phyloP scores from a whole-genome alignment of 352 stramenopile species.

The Discostella stelligera region DNA sequence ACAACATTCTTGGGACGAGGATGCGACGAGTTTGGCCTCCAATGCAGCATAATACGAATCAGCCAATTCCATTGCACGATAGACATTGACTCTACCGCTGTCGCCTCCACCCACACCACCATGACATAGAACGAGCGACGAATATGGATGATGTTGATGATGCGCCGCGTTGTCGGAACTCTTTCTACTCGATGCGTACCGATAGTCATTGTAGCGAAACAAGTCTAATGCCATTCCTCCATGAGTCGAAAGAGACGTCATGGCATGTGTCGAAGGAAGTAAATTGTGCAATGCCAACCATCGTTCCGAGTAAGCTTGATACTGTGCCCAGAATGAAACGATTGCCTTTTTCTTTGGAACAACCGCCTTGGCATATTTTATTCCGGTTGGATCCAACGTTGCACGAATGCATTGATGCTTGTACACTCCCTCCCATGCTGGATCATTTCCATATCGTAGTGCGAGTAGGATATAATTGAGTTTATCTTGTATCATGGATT shows the following conservation, averaged over 20 bases:
- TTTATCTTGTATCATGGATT: constrained; percentile 54
- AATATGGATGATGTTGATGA: constrained; percentile 43
- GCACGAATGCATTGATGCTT: constrained; percentile 57
- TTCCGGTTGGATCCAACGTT: constrained; percentile 33
- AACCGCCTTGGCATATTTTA: not conserved
- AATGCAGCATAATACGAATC: constrained; percentile 38
- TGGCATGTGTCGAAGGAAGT: constrained; percentile 21
- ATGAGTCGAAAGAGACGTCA: constrained; percentile 2
- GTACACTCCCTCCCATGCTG: constrained; percentile 55
- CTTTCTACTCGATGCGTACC: constrained; percentile 3
- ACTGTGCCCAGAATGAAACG: constrained; percentile 47
- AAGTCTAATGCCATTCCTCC: constrained; percentile 33
- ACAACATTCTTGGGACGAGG: not conserved
- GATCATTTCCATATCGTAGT: constrained; percentile 53
- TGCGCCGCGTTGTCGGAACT: not conserved
- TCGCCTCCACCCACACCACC: constrained; percentile 37
- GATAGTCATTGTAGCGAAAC: constrained; percentile 47
- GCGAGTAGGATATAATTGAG: constrained; percentile 54
- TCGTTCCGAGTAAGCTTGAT: constrained; percentile 59
- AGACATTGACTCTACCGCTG: constrained; percentile 43
- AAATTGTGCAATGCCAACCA: constrained; percentile 37
- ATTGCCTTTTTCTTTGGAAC: constrained; percentile 3
- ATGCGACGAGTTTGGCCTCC: constrained; percentile 25
- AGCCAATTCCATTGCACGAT: constrained; percentile 46
- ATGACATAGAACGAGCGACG: constrained; percentile 18